These are phyloP conservation scores for Osmanthus fragrans DNA, from an alignment of 257 asterid species.

Conservation along the genomic window DNA sequence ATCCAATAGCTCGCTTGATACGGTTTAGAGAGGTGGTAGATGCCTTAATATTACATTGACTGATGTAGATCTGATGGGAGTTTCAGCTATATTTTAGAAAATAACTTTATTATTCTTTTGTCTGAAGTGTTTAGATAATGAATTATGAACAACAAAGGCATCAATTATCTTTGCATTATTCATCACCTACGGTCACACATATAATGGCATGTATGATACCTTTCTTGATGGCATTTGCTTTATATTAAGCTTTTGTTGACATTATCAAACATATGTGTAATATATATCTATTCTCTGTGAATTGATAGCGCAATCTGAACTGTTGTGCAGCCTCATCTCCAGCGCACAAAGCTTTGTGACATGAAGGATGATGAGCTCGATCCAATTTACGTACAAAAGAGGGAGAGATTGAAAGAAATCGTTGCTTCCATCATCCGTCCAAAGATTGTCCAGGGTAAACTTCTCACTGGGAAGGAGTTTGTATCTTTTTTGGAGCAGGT, in stretches of 20 bases:
- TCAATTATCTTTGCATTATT: not conserved
- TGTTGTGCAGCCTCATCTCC: constrained; percentile 88
- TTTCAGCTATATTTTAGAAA: not conserved
- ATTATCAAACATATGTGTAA: not conserved
- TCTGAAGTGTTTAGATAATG: not conserved
- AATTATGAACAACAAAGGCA: not conserved
- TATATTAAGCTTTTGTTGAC: constrained; percentile 12
- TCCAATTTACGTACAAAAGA: constrained; percentile 70
- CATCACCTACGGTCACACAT: not conserved
- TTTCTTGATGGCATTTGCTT: constrained; percentile 1
- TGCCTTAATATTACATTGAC: too few relatives aligned
- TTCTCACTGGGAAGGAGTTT: constrained; percentile 87
- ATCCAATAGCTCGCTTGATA: too few relatives aligned
- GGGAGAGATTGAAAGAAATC: constrained; percentile 73
- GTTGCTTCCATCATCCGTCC: constrained; percentile 85
- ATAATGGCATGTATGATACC: not conserved
- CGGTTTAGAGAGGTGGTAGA: too few relatives aligned
- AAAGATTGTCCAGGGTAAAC: constrained; percentile 97
- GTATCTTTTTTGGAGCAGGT: constrained; percentile 92
- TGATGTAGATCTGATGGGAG: too few relatives aligned
- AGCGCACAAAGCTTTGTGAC: constrained; percentile 93
- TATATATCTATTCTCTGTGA: constrained; percentile 16
- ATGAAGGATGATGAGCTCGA: constrained; percentile 87
- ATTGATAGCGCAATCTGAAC: constrained; percentile 22
- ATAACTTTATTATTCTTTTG: not conserved